Evolutionary conservation across 2,329 filamentous ascomycete genomes (phyloP).

Genomic region (Arthroderma sp.): DNA sequence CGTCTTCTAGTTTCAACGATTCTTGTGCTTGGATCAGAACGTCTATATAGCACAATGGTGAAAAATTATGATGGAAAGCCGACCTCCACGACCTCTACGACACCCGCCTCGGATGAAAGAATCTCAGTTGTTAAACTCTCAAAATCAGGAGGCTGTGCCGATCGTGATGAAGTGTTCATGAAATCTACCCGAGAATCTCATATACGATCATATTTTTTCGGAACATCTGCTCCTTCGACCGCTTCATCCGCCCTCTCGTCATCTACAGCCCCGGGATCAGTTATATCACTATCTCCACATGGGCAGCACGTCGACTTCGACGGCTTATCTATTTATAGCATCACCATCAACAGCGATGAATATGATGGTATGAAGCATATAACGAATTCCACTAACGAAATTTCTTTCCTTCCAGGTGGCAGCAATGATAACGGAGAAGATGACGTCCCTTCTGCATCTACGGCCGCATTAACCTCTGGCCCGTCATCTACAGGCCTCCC

Average conservation of each 20-base stretch:
- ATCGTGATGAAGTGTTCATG: constrained; percentile 62
- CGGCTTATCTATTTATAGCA: constrained; percentile 59
- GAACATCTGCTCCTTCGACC: constrained; percentile 42
- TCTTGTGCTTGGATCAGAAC: constrained; percentile 67
- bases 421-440: constrained; percentile 18
- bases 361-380: constrained; percentile 27
- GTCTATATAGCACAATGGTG: constrained; percentile 61
- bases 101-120: constrained; percentile 46
- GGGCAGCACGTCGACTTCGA: constrained; percentile 74
- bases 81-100: constrained; percentile 35
- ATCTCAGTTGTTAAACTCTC: constrained; percentile 67
- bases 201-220: constrained; percentile 92
- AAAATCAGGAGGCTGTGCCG: constrained; percentile 74
- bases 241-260: constrained; percentile 26
- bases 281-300: constrained; percentile 69
- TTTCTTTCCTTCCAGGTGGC: constrained; percentile 28
- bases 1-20: constrained; percentile 54
- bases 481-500: constrained; percentile 15
- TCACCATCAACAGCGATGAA: constrained; percentile 45
- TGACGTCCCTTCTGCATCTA: constrained; percentile 16
- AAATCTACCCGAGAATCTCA: constrained; percentile 60
- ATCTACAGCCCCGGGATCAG: constrained; percentile 33
- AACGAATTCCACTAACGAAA: constrained; percentile 21
- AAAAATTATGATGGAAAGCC: constrained; percentile 50
- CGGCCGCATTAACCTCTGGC: constrained; percentile 15